A percentile compares a stretch with the other conserved stretches of the same genome.
Evolutionary conservation across 2,329 filamentous ascomycete genomes (phyloP).

Genomic region (Pezicula carpinea): DNA sequence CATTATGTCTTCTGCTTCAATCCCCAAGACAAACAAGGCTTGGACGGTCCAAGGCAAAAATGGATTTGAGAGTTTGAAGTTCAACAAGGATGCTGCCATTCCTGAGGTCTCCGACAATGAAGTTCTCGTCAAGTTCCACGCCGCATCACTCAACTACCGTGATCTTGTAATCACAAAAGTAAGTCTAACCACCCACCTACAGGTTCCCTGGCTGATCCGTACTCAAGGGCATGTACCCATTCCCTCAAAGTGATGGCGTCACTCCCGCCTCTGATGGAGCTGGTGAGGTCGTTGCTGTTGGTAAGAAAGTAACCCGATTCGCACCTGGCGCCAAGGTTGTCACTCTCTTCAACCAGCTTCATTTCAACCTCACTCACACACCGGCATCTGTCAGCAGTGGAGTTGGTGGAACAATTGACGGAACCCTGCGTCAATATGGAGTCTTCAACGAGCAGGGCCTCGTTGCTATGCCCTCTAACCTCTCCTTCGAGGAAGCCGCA

Average conservation of each 20-base stretch:
- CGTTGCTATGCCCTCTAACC: conserved; percentile 49
- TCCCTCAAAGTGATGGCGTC: conserved; percentile 15
- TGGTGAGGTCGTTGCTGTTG: conserved; percentile 45
- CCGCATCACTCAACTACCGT: conserved; percentile 35
- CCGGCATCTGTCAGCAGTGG: conserved; percentile 34
- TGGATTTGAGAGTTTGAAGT: conserved; percentile 44
- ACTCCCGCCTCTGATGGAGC: conserved; percentile 36
- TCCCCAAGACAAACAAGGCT: conserved; percentile 23
- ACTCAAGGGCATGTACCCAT: conserved; percentile 22
- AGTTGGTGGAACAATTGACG: conserved; percentile 49
- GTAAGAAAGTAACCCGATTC: conserved; percentile 50
- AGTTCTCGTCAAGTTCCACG: conserved; percentile 46
- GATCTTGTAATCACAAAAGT: conserved; percentile 33
- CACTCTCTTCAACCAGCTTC: conserved; percentile 52
- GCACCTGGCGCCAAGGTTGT: conserved; percentile 54
- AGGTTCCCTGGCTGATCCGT: not conserved
- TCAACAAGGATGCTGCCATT: conserved; percentile 32
- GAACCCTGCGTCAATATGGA: conserved; percentile 44
- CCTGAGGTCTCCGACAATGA: conserved; percentile 45
- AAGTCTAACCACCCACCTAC: conserved; percentile 3
- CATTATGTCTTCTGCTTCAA: conserved; percentile 12
- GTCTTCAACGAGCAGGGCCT: conserved; percentile 52
- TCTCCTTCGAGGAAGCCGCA: conserved; percentile 41
- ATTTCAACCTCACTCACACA: conserved; percentile 22
- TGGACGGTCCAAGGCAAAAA: conserved; percentile 47